Evolutionary conservation across 202 grass and related monocot genomes (phyloP), one percentile per base, ranked within the genome.

Genomic region (Bolboschoenoplectus hybrid): DNA sequence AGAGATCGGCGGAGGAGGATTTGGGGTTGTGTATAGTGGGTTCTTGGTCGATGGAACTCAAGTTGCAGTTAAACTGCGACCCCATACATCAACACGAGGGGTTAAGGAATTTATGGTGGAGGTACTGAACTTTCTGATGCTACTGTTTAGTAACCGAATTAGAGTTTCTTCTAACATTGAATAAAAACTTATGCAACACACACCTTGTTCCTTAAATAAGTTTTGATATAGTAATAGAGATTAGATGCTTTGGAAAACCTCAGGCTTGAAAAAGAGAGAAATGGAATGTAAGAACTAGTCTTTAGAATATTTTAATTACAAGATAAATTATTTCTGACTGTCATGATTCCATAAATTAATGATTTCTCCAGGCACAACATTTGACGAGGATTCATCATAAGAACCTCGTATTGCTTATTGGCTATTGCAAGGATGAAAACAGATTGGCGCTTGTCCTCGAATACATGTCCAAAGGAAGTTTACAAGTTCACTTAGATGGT

Each of bases 401-500:
- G 39, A 83, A 89, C 70, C 52, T 89, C 0, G 88, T 89, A 47
- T 82, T 78, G 1, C 51, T 86, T 50, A 53, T 89, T 68, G 88
- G 88, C 7, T 89, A 89, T 57, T 89, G 84, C 79, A 89, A 63
- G 17, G 88, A 89, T 70, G 88, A 67, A 60, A 50, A 79, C 11
- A 26, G 20, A 43, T 77, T 82, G 52, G 88, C 85, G 50, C 88
- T 90, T 45, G 85, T 90, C n/a, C 85, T 86, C 13, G 85, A 90
- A 50, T 90, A 73, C 61, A 90, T 90, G 88, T 52, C 88, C 1
- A 70, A 87, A 87, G 88, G 88, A 84, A 90, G 41, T 46, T 26
- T 90, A 40, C 12, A 87, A 84, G 81, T 80, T 50, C 85, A 87
- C 34, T 67, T 90, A 36, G 47, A 68, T 87, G 88, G 88, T 90